A percentile compares a stretch with the other conserved stretches of the same genome.
Conservation (phyloP, 805 yeast species). For the Wickerhamiella allomyrinae region DNA sequence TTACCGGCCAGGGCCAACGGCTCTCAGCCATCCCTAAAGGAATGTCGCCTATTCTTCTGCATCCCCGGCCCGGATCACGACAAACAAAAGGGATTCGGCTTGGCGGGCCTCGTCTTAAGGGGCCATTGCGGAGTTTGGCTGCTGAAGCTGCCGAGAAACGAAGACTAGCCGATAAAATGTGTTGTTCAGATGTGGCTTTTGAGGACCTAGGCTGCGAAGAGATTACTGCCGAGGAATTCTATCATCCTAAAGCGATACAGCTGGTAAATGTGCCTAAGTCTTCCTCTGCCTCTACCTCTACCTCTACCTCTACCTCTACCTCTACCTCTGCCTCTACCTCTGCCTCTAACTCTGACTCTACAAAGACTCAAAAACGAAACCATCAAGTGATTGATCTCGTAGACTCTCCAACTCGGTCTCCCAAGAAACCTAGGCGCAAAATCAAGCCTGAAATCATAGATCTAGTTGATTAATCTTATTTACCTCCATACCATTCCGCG, state of each 20-base stretch:
- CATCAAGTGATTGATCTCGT: neutral
- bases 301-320: neutral
- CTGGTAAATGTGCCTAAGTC: too few relatives aligned
- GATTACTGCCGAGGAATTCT: constrained; percentile 2
- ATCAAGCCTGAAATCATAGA: constrained; percentile 3
- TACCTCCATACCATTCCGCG: too few relatives aligned
- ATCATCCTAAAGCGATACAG: too few relatives aligned
- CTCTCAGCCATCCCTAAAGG: constrained; percentile 27
- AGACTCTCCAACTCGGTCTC: too few relatives aligned
- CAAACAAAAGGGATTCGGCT: neutral
- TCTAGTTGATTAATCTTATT: constrained; percentile 2
- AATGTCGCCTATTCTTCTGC: neutral
- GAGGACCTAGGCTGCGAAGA: constrained; percentile 6
- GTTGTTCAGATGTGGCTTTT: constrained; percentile 8
- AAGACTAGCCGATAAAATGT: constrained; percentile 13
- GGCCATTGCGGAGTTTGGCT: constrained; percentile 25
- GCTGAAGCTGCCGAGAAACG: constrained; percentile 53
- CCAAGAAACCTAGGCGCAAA: neutral
- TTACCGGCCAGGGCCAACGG: constrained; percentile 34
- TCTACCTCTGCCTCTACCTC: neutral
- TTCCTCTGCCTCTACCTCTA: neutral
- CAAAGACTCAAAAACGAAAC: too few relatives aligned
- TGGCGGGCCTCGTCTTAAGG: constrained; percentile 26
- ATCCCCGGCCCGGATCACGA: neutral
- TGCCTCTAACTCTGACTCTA: neutral